phyloP scores from a whole-genome alignment of 108 stramenopile genomes.

The Pelagomonas calceolata region DNA sequence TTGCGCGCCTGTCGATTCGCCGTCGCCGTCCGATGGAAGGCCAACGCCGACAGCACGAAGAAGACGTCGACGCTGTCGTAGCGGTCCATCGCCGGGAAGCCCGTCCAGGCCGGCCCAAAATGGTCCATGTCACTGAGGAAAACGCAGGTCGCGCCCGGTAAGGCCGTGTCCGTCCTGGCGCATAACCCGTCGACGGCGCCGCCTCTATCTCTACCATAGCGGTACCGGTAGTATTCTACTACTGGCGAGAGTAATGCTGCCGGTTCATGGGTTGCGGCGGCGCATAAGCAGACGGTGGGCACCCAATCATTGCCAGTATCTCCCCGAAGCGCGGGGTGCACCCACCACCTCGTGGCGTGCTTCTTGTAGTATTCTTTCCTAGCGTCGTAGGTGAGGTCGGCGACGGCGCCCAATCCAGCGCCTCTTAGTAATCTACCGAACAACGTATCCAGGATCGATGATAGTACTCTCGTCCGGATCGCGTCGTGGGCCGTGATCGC shows the following conservation, averaged over 20 bases:
- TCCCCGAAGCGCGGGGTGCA: too few species aligned
- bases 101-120: neutral
- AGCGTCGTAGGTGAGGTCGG: neutral
- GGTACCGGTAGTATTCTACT: neutral
- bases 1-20: neutral
- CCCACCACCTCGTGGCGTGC: neutral
- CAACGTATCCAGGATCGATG: neutral
- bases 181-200: neutral
- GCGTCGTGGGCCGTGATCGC: neutral
- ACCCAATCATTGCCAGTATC: neutral
- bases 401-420: neutral
- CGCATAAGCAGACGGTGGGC: neutral
- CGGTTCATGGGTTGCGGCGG: neutral
- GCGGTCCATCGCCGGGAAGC: neutral
- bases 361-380: neutral
- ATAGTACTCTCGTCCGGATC: neutral
- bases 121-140: slow-evolving; percentile 1
- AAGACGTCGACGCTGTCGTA: neutral
- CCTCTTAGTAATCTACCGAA: neutral
- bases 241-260: neutral
- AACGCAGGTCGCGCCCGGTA: neutral
- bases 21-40: neutral
- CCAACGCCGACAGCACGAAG: neutral
- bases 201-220: neutral
- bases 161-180: neutral